phyloP scores from a whole-genome alignment of 2,329 filamentous ascomycete genomes.

The Colletotrichum tanaceti region DNA sequence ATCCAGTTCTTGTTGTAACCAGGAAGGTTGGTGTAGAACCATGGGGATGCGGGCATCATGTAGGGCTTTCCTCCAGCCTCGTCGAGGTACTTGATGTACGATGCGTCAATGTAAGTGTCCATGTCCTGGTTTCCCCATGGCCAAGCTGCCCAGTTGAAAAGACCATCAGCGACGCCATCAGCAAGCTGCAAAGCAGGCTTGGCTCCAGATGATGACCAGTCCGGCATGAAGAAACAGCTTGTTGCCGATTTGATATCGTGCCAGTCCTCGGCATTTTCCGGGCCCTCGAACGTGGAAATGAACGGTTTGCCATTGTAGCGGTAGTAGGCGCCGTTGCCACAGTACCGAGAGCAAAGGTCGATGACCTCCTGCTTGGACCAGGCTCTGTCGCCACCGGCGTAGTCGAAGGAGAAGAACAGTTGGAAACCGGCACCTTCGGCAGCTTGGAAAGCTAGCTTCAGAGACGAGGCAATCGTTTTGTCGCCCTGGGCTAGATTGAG shows the following conservation, averaged over 20 bases:
- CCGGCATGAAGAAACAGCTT: slow-evolving; percentile 57
- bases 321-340: no score
- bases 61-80: slow-evolving; percentile 60
- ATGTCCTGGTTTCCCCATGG: slow-evolving; percentile 44
- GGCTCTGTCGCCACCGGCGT: no score
- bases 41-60: slow-evolving; percentile 67
- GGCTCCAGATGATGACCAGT: slow-evolving; percentile 54
- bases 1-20: slow-evolving; percentile 66
- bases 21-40: slow-evolving; percentile 70
- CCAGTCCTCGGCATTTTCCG: slow-evolving; percentile 56
- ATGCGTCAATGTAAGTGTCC: slow-evolving; percentile 42
- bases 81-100: slow-evolving; percentile 30
- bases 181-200: slow-evolving; percentile 31
- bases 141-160: slow-evolving; percentile 53
- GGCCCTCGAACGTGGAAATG: slow-evolving; percentile 58
- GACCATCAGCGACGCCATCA: slow-evolving; percentile 47
- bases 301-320: slow-evolving; percentile 46
- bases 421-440: no score
- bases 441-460: no score
- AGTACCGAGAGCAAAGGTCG: background rate
- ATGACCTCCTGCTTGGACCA: no score
- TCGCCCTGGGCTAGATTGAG: no score
- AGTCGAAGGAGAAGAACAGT: no score
- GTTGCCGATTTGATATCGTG: slow-evolving; percentile 52
- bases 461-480: no score